Conservation (phyloP, 345 rosid genomes). For the Citrus trifoliata region DNA sequence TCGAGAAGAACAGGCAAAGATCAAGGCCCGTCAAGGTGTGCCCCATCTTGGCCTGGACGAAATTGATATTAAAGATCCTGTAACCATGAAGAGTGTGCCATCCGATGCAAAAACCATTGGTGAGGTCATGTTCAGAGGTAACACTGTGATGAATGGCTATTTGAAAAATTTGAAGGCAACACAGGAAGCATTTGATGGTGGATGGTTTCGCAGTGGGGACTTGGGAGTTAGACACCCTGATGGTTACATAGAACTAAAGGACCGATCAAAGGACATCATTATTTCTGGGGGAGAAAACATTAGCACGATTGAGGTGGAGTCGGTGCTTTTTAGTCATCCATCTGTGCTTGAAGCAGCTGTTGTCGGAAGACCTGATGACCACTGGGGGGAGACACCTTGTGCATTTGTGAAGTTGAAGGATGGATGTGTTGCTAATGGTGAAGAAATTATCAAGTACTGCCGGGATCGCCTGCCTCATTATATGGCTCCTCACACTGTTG, state of each 20-base stretch:
- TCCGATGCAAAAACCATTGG: slow-evolving; percentile 64
- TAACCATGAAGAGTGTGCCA: slow-evolving; percentile 56
- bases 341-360: slow-evolving; percentile 73
- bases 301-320: slow-evolving; percentile 69
- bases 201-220: slow-evolving; percentile 79
- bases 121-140: slow-evolving; percentile 75
- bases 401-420: slow-evolving; percentile 72
- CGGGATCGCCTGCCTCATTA: slow-evolving; percentile 50
- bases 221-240: slow-evolving; percentile 68
- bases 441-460: slow-evolving; percentile 57
- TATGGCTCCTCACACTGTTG: slow-evolving; percentile 67
- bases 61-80: slow-evolving; percentile 55
- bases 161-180: slow-evolving; percentile 62
- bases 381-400: slow-evolving; percentile 82
- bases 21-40: slow-evolving; percentile 70
- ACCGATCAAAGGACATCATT: slow-evolving; percentile 68
- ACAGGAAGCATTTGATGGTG: slow-evolving; percentile 54
- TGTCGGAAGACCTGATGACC: slow-evolving; percentile 64
- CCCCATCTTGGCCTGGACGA: slow-evolving; percentile 63
- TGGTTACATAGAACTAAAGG: slow-evolving; percentile 71
- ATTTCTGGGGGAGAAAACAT: slow-evolving; percentile 82
- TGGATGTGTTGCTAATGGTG: slow-evolving; percentile 31
- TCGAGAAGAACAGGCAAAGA: slow-evolving; percentile 40
- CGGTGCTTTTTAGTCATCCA: slow-evolving; percentile 62
- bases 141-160: slow-evolving; percentile 81